These are phyloP conservation scores for Verticillium nonalfalfae DNA, from an alignment of 2,329 filamentous ascomycete genomes.

Conservation along the genomic window DNA sequence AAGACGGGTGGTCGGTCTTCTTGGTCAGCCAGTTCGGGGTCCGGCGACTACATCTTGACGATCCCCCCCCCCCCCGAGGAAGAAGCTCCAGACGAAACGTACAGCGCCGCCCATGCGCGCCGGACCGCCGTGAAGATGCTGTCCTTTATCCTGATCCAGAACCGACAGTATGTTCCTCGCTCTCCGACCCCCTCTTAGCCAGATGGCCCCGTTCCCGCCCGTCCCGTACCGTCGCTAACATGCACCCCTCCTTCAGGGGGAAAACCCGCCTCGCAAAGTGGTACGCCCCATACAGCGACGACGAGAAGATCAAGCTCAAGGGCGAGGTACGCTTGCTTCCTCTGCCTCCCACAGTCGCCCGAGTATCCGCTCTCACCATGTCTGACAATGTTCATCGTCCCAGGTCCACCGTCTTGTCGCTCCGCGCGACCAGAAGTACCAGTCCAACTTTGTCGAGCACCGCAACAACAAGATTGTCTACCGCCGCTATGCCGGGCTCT, in stretches of 20 bases:
- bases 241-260: constrained; percentile 52
- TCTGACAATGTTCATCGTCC: neutral
- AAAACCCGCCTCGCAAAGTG: constrained; percentile 98
- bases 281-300: constrained; percentile 97
- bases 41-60: neutral
- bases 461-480: constrained; percentile 96
- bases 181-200: neutral
- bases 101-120: constrained; percentile 5
- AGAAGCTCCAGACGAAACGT: neutral
- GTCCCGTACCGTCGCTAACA: constrained; percentile 1
- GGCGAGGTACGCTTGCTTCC: constrained; percentile 63
- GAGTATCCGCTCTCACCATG: neutral
- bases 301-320: constrained; percentile 98
- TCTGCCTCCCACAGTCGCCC: neutral
- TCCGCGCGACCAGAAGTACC: constrained; percentile 97
- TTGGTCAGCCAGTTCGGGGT: neutral
- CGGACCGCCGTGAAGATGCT: constrained; percentile 39
- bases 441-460: constrained; percentile 98
- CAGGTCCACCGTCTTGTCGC: constrained; percentile 95
- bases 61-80: neutral
- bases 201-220: neutral
- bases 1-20: neutral
- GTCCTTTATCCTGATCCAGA: constrained; percentile 80
- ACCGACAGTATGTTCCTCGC: constrained; percentile 56
- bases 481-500: constrained; percentile 91